Conservation (phyloP, 2,329 filamentous ascomycete species). For the Apiospora malaysiana region DNA sequence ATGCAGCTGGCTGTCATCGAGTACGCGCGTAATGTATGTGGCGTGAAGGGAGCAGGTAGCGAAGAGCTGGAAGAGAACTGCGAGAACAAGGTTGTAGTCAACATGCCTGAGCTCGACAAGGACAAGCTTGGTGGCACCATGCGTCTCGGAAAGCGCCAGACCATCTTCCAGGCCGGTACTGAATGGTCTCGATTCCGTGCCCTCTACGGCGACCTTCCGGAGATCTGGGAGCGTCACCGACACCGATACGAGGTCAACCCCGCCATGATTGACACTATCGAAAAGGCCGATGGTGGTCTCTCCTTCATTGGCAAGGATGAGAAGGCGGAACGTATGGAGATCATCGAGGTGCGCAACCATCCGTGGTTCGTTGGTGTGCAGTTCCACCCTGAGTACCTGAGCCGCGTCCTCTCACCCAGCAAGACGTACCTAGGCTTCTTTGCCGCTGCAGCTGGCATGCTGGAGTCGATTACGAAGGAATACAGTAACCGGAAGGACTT, state of each 20-base stretch:
- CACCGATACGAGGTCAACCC: conserved; percentile 94
- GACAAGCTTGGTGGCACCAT: conserved; percentile 84
- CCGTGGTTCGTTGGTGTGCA: conserved; percentile 85
- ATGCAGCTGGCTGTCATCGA: conserved; percentile 95
- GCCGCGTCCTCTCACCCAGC: conserved; percentile 74
- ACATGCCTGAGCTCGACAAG: conserved; percentile 77
- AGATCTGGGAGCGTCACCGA: conserved; percentile 77
- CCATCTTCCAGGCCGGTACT: conserved; percentile 74
- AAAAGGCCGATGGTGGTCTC: conserved; percentile 65
- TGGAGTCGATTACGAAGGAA: conserved; percentile 49
- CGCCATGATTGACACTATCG: conserved; percentile 70
- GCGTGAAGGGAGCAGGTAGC: conserved; percentile 60
- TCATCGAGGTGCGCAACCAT: conserved; percentile 82
- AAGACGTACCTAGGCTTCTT: conserved; percentile 85
- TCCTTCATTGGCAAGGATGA: conserved; percentile 82
- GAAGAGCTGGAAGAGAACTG: conserved; percentile 62
- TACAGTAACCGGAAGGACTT: conserved; percentile 23
- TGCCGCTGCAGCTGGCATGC: conserved; percentile 73
- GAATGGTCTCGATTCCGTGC: conserved; percentile 81
- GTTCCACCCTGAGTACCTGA: conserved; percentile 87
- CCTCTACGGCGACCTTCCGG: conserved; percentile 67
- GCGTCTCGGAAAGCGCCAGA: conserved; percentile 78
- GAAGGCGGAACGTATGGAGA: conserved; percentile 79
- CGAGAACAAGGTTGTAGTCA: conserved; percentile 77
- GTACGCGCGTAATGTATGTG: conserved; percentile 77